Evolutionary conservation across 2,329 filamentous ascomycete genomes (phyloP).

Genomic region (Fusarium sp.): DNA sequence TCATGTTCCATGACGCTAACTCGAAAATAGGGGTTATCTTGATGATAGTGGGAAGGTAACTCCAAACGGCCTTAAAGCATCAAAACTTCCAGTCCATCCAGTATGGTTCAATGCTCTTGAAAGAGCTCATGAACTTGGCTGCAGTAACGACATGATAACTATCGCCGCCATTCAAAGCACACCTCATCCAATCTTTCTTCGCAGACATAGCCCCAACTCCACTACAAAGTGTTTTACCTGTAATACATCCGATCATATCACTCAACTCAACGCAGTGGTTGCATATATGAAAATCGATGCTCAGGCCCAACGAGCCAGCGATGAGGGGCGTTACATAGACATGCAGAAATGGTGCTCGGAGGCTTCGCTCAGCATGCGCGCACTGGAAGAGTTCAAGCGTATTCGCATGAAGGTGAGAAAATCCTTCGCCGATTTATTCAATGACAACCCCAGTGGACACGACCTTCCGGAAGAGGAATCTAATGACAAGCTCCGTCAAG

Average conservation of each 20-base stretch:
- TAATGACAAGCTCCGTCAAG: constrained; percentile 8
- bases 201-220: not conserved
- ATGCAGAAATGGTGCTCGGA: not conserved
- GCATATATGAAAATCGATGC: not conserved
- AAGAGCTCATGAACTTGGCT: not conserved
- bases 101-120: constrained; percentile 10
- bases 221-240: not conserved
- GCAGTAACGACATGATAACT: not conserved
- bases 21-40: constrained; percentile 2
- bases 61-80: not conserved
- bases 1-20: not conserved
- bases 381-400: constrained; percentile 1
- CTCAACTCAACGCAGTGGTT: not conserved
- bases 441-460: not conserved
- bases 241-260: not conserved
- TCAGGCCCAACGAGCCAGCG: not conserved
- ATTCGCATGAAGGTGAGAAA: not conserved
- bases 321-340: not conserved
- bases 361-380: not conserved
- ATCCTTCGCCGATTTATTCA: not conserved
- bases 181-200: constrained; percentile 1
- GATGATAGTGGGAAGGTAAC: not conserved
- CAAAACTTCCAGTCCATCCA: constrained; percentile 2
- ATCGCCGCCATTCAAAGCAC: constrained; percentile 8
- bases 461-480: not conserved